Evolutionary conservation across 2,329 filamentous ascomycete species (phyloP), one percentile per base, ranked within the genome.

Genomic region (Aspergillus proliferans): DNA sequence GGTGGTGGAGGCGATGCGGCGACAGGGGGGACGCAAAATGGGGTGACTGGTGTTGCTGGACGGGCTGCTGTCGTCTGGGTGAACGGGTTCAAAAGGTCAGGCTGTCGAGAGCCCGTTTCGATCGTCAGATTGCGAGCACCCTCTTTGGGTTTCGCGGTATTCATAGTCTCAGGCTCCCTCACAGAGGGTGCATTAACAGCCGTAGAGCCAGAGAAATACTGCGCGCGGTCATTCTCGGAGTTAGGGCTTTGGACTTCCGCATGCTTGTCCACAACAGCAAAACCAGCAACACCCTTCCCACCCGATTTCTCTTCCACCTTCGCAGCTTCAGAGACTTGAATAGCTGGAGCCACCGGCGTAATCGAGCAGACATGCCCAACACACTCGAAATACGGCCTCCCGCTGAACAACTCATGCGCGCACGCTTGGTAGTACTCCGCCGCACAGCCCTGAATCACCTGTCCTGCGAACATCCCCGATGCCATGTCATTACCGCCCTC

Each of bases 391-490:
- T 69, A 75, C 0, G 69, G 67, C 6, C 57, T 62, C 15, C 63
- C 60, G 44, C 65, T 71, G 46, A 72, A 65, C n/a, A 71, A 53
- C 41, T 75, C 72, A 51, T 74, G 67, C 1, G 71, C 67, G 52
- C 71, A 72, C 4, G 72, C 73, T 56, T 74, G 71, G 45, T 69
- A 72, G 49, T 73, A 72, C 48, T 73, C 70, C 2, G 70, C 68
- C 1, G 69, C 68, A 21, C 59, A 53, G 3, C 70, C 69, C 22
- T 68, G 58, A 4, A 68, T 59, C 6, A 53, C 45, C 10, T 53
- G 50, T 12, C 58, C 58, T 1, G 58, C 52, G 39, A 64, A 63
- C 52, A 60, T 59, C 19, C 59, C 58, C 4, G 61, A 61, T 24
- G 46, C 19, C 2, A 49, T 46, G 14, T 15, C 36, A 9, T 36